Evolutionary conservation across 768 basidiomycete species (phyloP).

Genomic region (Ramaria sp.): DNA sequence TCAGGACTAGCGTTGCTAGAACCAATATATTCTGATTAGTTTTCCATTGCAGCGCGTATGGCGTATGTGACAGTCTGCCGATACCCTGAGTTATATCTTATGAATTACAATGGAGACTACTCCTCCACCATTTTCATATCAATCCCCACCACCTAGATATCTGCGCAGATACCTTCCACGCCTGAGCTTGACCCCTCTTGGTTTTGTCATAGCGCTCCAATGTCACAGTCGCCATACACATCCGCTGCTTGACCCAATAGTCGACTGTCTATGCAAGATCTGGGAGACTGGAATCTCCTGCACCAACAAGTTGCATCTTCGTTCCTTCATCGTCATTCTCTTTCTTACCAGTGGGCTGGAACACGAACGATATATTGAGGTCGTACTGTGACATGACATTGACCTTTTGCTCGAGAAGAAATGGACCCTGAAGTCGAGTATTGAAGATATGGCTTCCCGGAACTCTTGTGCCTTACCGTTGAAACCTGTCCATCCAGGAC

Average conservation of each 20-base stretch:
- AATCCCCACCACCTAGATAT: too few relatives aligned
- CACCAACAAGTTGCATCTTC: slow-evolving; percentile 63
- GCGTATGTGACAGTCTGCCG: too few relatives aligned
- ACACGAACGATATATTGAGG: slow-evolving; percentile 76
- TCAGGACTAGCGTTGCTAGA: too few relatives aligned
- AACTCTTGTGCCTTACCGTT: slow-evolving; percentile 81
- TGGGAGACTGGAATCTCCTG: slow-evolving; percentile 64
- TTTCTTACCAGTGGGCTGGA: slow-evolving; percentile 48
- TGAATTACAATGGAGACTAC: too few relatives aligned
- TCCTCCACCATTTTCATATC: too few relatives aligned
- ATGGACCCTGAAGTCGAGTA: slow-evolving; percentile 83
- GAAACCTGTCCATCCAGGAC: slow-evolving; percentile 56
- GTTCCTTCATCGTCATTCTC: slow-evolving; percentile 13
- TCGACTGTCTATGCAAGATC: slow-evolving; percentile 65
- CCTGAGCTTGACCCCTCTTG: slow-evolving; percentile 26
- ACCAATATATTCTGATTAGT: too few relatives aligned
- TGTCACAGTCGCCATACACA: slow-evolving; percentile 81
- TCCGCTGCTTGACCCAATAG: slow-evolving; percentile 79
- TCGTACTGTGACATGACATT: slow-evolving; percentile 88
- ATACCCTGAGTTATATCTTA: too few relatives aligned
- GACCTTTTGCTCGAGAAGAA: slow-evolving; percentile 87
- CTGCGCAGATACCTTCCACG: neutral
- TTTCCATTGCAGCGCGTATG: too few relatives aligned
- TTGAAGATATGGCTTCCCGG: slow-evolving; percentile 78
- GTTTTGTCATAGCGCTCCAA: slow-evolving; percentile 78